A percentile compares a stretch with the other conserved stretches of the same genome.
phyloP scores from a whole-genome alignment of 768 basidiomycete genomes.

The Tulasnella sp. region DNA sequence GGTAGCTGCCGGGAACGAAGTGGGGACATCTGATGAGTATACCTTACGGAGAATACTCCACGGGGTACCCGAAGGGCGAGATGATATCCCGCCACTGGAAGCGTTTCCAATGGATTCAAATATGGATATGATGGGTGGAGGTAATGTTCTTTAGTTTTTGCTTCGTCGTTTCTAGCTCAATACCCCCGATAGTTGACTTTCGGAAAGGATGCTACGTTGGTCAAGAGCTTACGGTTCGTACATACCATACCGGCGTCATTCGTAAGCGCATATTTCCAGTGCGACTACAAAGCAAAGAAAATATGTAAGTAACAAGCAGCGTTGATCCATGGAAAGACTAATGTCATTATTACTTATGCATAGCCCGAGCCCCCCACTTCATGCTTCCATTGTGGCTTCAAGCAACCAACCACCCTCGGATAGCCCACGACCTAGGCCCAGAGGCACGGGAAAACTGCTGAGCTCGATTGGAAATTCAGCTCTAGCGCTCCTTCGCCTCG shows the following conservation, averaged over 20 bases:
- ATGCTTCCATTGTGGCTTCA: conserved; percentile 18
- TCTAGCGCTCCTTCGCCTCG: conserved; percentile 66
- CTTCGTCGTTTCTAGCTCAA: not conserved
- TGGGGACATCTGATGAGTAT: conserved; percentile 44
- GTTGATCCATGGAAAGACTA: conserved; percentile 18
- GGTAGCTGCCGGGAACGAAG: conserved; percentile 29
- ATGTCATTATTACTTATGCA: conserved; percentile 17
- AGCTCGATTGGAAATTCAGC: conserved; percentile 47
- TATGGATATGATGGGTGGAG: conserved; percentile 84
- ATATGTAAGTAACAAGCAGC: not conserved
- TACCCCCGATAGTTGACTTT: conserved; percentile 61
- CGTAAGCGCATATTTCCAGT: conserved; percentile 85
- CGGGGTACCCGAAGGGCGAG: conserved; percentile 77
- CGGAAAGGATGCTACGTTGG: conserved; percentile 97
- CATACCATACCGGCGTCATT: conserved; percentile 85
- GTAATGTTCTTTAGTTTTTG: no score
- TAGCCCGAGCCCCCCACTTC: conserved; percentile 19
- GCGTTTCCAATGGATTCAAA: conserved; percentile 92
- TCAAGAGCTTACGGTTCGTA: conserved; percentile 92
- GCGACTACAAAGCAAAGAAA: conserved; percentile 16
- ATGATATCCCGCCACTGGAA: conserved; percentile 61
- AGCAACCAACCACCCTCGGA: conserved; percentile 8
- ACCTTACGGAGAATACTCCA: conserved; percentile 61
- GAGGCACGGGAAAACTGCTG: conserved; percentile 65
- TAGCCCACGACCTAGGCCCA: conserved; percentile 38